These are phyloP conservation scores for Kazachstania psychrophila DNA, from an alignment of 805 yeast genomes.

Conservation along the genomic window DNA sequence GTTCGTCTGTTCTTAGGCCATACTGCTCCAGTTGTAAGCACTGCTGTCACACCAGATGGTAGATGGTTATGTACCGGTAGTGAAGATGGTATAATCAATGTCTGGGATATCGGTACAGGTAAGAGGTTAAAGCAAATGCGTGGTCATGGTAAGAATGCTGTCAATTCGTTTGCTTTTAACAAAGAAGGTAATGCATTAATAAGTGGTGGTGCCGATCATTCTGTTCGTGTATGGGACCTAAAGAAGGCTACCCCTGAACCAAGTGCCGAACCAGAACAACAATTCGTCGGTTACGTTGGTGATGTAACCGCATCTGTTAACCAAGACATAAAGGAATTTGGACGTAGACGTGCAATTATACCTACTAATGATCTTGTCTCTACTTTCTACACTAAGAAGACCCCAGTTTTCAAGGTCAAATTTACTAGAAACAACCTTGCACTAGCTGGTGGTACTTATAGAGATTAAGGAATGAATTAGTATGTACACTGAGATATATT, in stretches of 20 bases:
- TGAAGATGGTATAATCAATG: conserved; percentile 77
- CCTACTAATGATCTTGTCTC: conserved; percentile 88
- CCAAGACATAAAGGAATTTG: conserved; percentile 37
- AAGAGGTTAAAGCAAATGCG: conserved; percentile 81
- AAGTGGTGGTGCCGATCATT: conserved; percentile 85
- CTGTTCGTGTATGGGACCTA: conserved; percentile 94
- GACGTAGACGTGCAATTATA: conserved; percentile 58
- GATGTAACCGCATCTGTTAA: conserved; percentile 27
- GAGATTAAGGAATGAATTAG: conserved; percentile 25
- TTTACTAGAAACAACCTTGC: conserved; percentile 87
- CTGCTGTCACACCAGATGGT: conserved; percentile 94
- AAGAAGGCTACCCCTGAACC: conserved; percentile 75
- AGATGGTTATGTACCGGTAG: conserved; percentile 94
- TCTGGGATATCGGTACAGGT: conserved; percentile 94
- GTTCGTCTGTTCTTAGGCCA: conserved; percentile 92
- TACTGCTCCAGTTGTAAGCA: conserved; percentile 73
- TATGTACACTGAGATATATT: not conserved
- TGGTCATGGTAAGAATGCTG: conserved; percentile 85
- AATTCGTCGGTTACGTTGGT: conserved; percentile 33
- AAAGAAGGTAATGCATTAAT: conserved; percentile 83
- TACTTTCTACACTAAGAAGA: conserved; percentile 84
- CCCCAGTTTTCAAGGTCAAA: conserved; percentile 88
- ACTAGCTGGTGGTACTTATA: conserved; percentile 85
- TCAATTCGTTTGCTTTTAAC: conserved; percentile 76
- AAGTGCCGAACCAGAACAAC: conserved; percentile 69